phyloP scores from a whole-genome alignment of 2,329 filamentous ascomycete species.

The Neobulgaria alba region DNA sequence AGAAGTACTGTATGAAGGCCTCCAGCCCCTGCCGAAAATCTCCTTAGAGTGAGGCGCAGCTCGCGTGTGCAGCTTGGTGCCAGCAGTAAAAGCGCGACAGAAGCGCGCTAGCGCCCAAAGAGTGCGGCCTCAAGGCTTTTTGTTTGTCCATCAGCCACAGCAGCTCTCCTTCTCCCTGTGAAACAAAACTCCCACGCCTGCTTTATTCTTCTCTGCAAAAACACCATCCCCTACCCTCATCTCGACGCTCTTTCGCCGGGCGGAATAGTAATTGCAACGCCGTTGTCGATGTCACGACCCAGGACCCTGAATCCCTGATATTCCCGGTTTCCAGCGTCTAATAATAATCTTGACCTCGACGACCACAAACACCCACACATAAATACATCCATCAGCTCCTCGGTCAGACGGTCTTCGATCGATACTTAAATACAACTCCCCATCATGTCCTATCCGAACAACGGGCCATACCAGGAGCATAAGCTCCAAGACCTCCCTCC shows the following conservation, averaged over 20 bases:
- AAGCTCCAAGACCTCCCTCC: slow-evolving; percentile 58
- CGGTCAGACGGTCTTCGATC: not conserved
- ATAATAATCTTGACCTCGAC: not conserved
- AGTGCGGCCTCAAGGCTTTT: too few relatives aligned
- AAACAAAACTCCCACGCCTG: not conserved
- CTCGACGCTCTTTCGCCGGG: not conserved
- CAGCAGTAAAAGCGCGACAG: too few relatives aligned
- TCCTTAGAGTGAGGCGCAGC: too few relatives aligned
- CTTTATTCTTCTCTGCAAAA: not conserved
- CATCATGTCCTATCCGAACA: slow-evolving; percentile 51
- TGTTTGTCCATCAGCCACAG: not conserved
- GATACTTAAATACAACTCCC: not conserved
- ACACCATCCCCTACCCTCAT: not conserved
- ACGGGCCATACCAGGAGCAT: slow-evolving; percentile 51
- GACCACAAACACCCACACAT: not conserved
- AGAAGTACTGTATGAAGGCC: too few relatives aligned
- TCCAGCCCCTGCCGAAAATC: too few relatives aligned
- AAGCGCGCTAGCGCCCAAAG: too few relatives aligned
- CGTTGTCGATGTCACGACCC: not conserved
- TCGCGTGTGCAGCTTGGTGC: too few relatives aligned
- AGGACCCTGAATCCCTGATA: not conserved
- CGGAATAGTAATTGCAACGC: not conserved
- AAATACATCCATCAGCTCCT: not conserved
- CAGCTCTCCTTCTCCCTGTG: not conserved
- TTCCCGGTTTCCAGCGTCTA: not conserved